These are phyloP conservation scores for Plasmodium billcollinsi DNA, from an alignment of 169 alveolate species.

Conservation along the genomic window DNA sequence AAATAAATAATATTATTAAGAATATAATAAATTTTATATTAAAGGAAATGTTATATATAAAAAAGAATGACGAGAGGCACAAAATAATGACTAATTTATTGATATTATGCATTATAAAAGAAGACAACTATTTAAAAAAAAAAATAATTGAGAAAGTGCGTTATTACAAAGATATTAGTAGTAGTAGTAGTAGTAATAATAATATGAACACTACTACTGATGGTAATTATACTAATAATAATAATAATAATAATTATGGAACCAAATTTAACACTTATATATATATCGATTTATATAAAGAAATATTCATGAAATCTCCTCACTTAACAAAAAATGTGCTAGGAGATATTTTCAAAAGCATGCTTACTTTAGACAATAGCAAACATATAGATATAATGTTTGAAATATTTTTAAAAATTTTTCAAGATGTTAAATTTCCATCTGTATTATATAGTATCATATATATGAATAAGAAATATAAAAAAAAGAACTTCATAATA, in stretches of 20 bases:
- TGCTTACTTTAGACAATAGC: constrained; percentile 16
- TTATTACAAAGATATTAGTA: neutral
- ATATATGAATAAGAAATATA: constrained; percentile 41
- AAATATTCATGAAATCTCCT: constrained; percentile 57
- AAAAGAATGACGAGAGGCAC: constrained; percentile 66
- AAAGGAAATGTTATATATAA: constrained; percentile 70
- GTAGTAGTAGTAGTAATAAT: neutral
- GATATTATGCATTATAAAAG: constrained; percentile 58
- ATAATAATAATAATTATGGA: constrained; percentile 7
- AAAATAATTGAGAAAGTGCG: constrained; percentile 60
- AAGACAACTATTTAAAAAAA: constrained; percentile 68
- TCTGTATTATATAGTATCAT: constrained; percentile 52
- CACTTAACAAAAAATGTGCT: constrained; percentile 59
- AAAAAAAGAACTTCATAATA: constrained; percentile 31
- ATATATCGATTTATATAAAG: constrained; percentile 70
- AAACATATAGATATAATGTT: constrained; percentile 47
- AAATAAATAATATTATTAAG: constrained; percentile 68
- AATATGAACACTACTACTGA: neutral
- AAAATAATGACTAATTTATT: constrained; percentile 58
- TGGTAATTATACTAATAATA: neutral
- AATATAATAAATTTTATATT: constrained; percentile 68
- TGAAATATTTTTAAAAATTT: constrained; percentile 35
- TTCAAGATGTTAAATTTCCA: constrained; percentile 53
- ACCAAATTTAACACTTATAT: constrained; percentile 10
- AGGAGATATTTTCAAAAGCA: constrained; percentile 35